Percentiles rank a stretch among this genome's conserved stretches.
phyloP scores from a whole-genome alignment of 257 asterid genomes.

The Knoxia roxburghii region DNA sequence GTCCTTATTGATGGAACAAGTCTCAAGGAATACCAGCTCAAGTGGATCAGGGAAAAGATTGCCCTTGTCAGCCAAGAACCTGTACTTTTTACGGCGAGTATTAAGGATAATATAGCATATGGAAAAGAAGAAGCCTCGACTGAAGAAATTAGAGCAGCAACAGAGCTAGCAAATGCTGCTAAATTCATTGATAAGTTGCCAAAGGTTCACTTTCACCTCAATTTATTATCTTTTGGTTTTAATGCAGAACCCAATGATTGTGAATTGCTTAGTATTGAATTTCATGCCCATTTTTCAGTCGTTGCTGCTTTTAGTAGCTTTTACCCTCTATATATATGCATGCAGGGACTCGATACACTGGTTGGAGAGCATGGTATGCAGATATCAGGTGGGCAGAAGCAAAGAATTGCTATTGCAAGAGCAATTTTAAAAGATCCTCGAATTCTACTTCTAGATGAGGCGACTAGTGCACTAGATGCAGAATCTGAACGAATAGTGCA shows the following conservation, averaged over 20 bases:
- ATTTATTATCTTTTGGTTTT: too few species aligned
- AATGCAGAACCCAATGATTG: not conserved
- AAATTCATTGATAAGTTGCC: conserved; percentile 74
- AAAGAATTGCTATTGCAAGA: conserved; percentile 78
- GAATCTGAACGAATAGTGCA: conserved; percentile 83
- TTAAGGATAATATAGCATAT: conserved; percentile 72
- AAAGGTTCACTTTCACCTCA: conserved; percentile 35
- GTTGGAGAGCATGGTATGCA: conserved; percentile 92
- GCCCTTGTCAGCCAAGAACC: conserved; percentile 93
- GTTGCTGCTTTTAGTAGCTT: too few species aligned
- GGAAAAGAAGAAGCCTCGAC: conserved; percentile 66
- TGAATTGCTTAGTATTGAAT: not conserved
- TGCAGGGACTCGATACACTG: conserved; percentile 65
- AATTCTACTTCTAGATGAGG: conserved; percentile 77
- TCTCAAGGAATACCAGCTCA: conserved; percentile 70
- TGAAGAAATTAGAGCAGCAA: conserved; percentile 57
- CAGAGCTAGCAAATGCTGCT: conserved; percentile 73
- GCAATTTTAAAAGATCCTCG: conserved; percentile 77
- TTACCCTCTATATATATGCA: conserved; percentile 5
- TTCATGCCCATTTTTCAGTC: not conserved
- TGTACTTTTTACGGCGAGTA: conserved; percentile 61
- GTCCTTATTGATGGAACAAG: conserved; percentile 62
- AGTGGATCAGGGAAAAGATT: conserved; percentile 81
- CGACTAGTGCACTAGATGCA: conserved; percentile 88
- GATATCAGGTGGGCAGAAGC: conserved; percentile 93